Conservation (phyloP, 768 basidiomycete species). For the Pleurotus sapidus region DNA sequence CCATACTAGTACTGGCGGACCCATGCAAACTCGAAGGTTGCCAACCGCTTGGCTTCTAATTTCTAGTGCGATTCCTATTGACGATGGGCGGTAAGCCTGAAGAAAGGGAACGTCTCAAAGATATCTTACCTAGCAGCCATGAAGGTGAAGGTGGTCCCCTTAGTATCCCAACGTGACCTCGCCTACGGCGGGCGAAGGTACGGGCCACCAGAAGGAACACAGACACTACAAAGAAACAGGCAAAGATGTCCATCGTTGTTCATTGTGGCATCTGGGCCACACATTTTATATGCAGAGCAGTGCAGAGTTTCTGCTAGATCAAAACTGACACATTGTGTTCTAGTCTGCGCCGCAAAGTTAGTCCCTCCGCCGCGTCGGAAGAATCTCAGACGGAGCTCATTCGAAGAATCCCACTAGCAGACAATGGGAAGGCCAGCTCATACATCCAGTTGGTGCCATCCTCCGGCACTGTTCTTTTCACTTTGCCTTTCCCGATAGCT, state of each 20-base stretch:
- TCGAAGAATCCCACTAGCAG: not conserved
- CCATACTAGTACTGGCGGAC: conserved; percentile 23
- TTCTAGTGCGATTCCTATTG: conserved; percentile 19
- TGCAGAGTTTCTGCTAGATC: not conserved
- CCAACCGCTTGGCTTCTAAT: conserved; percentile 21
- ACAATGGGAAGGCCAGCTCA: not conserved
- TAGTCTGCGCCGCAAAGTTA: not conserved
- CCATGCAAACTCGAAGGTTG: conserved; percentile 25
- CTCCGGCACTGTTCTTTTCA: not conserved
- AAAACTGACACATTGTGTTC: not conserved
- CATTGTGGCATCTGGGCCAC: not conserved
- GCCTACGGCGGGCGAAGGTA: not conserved
- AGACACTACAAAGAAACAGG: not conserved
- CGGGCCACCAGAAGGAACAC: not conserved
- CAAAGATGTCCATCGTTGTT: not conserved
- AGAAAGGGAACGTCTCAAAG: not conserved
- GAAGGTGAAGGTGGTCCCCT: not conserved
- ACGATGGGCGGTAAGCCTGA: not conserved
- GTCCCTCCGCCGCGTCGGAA: not conserved
- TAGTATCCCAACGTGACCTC: not conserved
- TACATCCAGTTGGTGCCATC: not conserved
- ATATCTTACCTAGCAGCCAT: not conserved
- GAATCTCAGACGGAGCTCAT: not conserved
- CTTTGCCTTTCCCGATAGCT: not conserved
- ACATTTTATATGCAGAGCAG: not conserved